Evolutionary conservation across 176 grass and related monocot species (phyloP).

Genomic region (Puya raimondii): DNA sequence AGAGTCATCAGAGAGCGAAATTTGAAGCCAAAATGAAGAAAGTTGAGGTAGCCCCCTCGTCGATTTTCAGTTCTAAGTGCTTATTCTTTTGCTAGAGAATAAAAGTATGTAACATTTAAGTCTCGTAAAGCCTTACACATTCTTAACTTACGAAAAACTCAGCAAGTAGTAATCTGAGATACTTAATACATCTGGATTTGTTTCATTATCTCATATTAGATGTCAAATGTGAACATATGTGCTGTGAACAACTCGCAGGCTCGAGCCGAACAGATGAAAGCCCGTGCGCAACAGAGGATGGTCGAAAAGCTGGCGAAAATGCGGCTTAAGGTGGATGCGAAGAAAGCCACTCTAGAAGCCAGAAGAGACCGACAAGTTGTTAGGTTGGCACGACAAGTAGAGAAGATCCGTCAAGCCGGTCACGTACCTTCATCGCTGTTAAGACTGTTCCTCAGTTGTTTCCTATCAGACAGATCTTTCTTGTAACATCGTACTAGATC

Average conservation of each 20-base stretch:
- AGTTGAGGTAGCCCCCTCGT: constrained; percentile 41
- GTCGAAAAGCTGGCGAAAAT: constrained; percentile 29
- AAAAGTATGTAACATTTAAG: neutral
- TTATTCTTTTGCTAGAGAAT: neutral
- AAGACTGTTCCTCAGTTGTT: constrained; percentile 59
- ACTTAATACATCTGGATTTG: too few species aligned
- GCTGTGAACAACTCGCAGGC: constrained; percentile 20
- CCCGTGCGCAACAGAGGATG: constrained; percentile 43
- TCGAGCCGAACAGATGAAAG: constrained; percentile 56
- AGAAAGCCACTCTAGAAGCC: constrained; percentile 52
- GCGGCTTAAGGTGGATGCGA: constrained; percentile 45
- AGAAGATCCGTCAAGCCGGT: constrained; percentile 60
- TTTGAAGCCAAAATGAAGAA: constrained; percentile 54
- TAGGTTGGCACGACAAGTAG: constrained; percentile 50
- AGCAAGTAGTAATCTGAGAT: too few species aligned
- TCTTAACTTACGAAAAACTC: too few species aligned
- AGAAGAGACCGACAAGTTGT: constrained; percentile 37
- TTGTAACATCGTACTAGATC: too few species aligned
- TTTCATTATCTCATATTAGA: too few species aligned
- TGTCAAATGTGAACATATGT: too few species aligned
- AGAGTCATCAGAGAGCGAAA: constrained; percentile 57
- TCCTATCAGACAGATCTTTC: constrained; percentile 12
- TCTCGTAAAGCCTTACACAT: too few species aligned
- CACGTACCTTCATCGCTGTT: constrained; percentile 24
- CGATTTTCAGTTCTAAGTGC: neutral